Conservation (phyloP, 352 stramenopile genomes). For the Phytophthora melonis region DNA sequence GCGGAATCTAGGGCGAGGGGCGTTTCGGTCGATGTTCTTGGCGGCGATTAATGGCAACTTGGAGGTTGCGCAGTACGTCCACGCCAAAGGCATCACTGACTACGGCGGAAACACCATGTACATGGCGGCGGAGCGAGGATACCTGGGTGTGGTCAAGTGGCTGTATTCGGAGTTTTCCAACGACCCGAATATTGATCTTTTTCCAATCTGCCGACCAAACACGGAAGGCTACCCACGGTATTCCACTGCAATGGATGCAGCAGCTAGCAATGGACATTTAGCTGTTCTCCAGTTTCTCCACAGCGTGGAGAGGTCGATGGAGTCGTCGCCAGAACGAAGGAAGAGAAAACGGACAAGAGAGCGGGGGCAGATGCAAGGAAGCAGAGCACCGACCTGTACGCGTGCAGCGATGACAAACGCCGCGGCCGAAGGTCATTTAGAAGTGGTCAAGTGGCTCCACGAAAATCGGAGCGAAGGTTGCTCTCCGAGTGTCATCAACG, state of each 20-base stretch:
- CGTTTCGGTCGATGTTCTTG: conserved; percentile 28
- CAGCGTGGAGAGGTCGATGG: conserved; percentile 13
- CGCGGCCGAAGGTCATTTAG: conserved; percentile 37
- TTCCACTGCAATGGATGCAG: conserved; percentile 34
- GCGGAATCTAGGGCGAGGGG: conserved; percentile 27
- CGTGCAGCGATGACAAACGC: conserved; percentile 47
- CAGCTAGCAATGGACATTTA: conserved; percentile 23
- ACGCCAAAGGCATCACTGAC: conserved; percentile 27
- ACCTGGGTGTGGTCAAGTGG: conserved; percentile 39
- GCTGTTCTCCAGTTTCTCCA: conserved; percentile 45
- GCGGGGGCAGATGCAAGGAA: background rate
- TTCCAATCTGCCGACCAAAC: conserved; percentile 21
- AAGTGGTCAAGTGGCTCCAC: conserved; percentile 45
- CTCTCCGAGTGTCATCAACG: conserved; percentile 43
- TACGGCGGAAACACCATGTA: conserved; percentile 35
- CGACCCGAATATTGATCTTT: conserved; percentile 24
- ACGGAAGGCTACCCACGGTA: conserved; percentile 15
- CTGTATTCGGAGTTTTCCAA: conserved; percentile 23
- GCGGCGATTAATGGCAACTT: conserved; percentile 35
- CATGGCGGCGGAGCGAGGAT: conserved; percentile 28
- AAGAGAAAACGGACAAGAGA: conserved; percentile 18
- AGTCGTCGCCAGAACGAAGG: conserved; percentile 26
- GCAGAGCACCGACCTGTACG: conserved; percentile 26
- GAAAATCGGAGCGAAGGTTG: conserved; percentile 40
- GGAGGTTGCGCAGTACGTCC: conserved; percentile 33